These are phyloP conservation scores for Moesziomyces sp. DNA, from an alignment of 1,284 basidiomycete species.

Conservation along the genomic window DNA sequence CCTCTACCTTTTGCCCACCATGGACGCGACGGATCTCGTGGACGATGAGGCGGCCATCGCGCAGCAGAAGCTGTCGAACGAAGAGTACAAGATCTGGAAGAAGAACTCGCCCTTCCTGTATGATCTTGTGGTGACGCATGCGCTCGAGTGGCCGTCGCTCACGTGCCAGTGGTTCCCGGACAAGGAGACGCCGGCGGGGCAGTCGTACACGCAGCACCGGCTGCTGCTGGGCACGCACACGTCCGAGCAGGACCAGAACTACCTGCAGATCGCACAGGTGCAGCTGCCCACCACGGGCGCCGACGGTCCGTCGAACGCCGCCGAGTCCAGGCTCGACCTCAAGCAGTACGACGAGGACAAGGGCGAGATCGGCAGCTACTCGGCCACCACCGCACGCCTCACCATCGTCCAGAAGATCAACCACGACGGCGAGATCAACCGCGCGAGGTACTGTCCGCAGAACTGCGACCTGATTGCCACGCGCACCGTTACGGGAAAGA, in stretches of 20 bases:
- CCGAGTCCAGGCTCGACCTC: slow-evolving; percentile 78
- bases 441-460: slow-evolving; percentile 98
- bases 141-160: slow-evolving; percentile 95
- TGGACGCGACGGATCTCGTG: slow-evolving; percentile 54
- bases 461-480: slow-evolving; percentile 97
- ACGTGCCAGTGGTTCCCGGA: slow-evolving; percentile 99
- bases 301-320: slow-evolving; percentile 44
- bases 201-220: slow-evolving; percentile 90
- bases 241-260: slow-evolving; percentile 91
- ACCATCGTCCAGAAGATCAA: slow-evolving; percentile 94
- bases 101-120: slow-evolving; percentile 79
- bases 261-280: slow-evolving; percentile 91
- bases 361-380: slow-evolving; percentile 71
- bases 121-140: slow-evolving; percentile 96
- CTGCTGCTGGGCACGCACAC: slow-evolving; percentile 97
- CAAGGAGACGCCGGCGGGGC: slow-evolving; percentile 83
- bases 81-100: slow-evolving; percentile 68
- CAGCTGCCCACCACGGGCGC: slow-evolving; percentile 80
- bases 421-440: slow-evolving; percentile 94
- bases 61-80: slow-evolving; percentile 62
- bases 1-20: slow-evolving; percentile 11
- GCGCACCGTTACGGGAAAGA: slow-evolving; percentile 88
- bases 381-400: slow-evolving; percentile 81
- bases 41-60: slow-evolving; percentile 61
- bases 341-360: slow-evolving; percentile 91